These are phyloP conservation scores for Yamadazyma membranifaciens DNA, from an alignment of 1,139 yeast genomes.

Conservation along the genomic window DNA sequence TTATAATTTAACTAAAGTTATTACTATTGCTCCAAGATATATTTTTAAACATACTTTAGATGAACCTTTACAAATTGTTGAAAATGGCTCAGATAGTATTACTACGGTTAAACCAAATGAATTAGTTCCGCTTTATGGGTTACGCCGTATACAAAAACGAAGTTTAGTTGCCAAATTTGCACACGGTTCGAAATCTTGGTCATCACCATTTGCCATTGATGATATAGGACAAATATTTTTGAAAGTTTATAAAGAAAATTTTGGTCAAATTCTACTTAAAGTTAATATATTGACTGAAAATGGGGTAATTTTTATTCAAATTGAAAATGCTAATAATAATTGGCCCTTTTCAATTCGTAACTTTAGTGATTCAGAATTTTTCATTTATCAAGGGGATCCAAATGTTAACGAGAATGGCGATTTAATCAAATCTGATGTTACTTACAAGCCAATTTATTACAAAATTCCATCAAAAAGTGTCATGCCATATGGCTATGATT, in stretches of 20 bases:
- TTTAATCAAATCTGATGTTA: slow-evolving; percentile 41
- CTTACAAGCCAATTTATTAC: slow-evolving; percentile 74
- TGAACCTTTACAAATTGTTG: slow-evolving; percentile 60
- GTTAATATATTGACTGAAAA: slow-evolving; percentile 74
- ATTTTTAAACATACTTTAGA: slow-evolving; percentile 63
- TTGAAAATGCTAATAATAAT: slow-evolving; percentile 67
- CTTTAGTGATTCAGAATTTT: slow-evolving; percentile 80
- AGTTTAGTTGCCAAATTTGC: slow-evolving; percentile 59
- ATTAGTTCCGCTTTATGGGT: slow-evolving; percentile 62
- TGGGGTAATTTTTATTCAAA: slow-evolving; percentile 75
- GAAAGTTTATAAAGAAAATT: slow-evolving; percentile 60
- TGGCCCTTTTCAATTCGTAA: slow-evolving; percentile 96
- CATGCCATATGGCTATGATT: slow-evolving; percentile 99
- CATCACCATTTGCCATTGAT: slow-evolving; percentile 81
- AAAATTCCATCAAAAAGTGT: slow-evolving; percentile 85
- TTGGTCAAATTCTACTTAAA: slow-evolving; percentile 69
- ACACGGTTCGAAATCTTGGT: slow-evolving; percentile 67
- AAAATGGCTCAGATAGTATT: slow-evolving; percentile 59
- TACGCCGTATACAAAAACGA: slow-evolving; percentile 49
- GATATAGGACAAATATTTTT: slow-evolving; percentile 81
- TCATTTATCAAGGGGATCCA: slow-evolving; percentile 85
- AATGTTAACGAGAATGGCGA: slow-evolving; percentile 73
- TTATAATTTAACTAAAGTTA: slow-evolving; percentile 72
- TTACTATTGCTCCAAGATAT: slow-evolving; percentile 81
- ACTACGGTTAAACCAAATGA: slow-evolving; percentile 46